Conservation (phyloP, 202 grass and related monocot species). For the Musa balbisiana region DNA sequence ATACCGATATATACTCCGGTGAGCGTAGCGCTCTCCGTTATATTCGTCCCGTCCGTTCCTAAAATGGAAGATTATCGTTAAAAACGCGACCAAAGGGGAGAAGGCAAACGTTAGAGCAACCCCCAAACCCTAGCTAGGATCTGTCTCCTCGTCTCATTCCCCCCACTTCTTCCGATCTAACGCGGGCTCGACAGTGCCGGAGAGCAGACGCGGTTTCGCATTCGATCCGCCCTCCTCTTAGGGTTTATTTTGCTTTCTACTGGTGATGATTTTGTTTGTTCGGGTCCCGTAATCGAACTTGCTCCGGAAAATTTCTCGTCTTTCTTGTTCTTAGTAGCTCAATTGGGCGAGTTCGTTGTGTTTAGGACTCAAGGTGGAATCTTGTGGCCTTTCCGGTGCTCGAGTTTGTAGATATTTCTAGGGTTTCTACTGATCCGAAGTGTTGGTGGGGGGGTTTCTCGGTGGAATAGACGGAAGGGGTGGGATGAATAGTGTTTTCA, state of each 20-base stretch:
- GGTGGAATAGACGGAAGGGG: background rate
- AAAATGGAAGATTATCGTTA: too few species aligned
- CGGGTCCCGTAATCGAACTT: background rate
- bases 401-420: background rate
- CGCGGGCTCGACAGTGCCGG: background rate
- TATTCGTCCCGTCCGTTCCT: too few species aligned
- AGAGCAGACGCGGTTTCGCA: background rate
- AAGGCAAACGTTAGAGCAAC: background rate
- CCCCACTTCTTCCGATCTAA: background rate
- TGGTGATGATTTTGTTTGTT: background rate
- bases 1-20: too few species aligned
- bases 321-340: background rate
- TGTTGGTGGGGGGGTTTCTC: background rate
- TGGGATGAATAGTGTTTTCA: conserved; percentile 84
- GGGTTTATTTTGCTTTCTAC: background rate
- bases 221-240: too few species aligned
- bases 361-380: background rate
- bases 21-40: too few species aligned
- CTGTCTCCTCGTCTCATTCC: background rate
- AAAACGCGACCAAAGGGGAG: background rate
- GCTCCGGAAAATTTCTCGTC: background rate
- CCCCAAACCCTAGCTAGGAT: conserved; percentile 3
- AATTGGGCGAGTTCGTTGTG: background rate
- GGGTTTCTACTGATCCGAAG: background rate
- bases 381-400: background rate